These are phyloP conservation scores for Porodaedalea pini DNA, from an alignment of 1,284 basidiomycete genomes.

Conservation along the genomic window DNA sequence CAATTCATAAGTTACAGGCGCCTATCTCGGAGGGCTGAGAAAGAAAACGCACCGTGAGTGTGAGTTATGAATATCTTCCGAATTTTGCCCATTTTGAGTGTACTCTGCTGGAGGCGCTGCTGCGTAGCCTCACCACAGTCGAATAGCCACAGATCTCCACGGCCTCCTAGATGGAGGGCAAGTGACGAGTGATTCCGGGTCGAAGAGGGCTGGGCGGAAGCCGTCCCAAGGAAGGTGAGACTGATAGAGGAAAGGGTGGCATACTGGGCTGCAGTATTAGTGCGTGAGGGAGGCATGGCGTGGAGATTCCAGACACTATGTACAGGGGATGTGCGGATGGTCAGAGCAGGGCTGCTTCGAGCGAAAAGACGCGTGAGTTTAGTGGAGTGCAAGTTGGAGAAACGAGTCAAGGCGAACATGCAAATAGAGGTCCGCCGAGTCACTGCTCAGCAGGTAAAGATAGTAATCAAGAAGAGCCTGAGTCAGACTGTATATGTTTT, in stretches of 20 bases:
- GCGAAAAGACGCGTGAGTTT: constrained; percentile 10
- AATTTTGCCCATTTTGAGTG: constrained; percentile 75
- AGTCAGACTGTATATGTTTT: neutral
- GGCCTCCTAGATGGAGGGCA: constrained; percentile 51
- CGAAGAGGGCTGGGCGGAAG: constrained; percentile 71
- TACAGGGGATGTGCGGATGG: neutral
- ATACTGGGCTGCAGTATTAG: constrained; percentile 7
- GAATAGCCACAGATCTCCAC: constrained; percentile 74
- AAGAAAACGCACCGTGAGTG: constrained; percentile 65
- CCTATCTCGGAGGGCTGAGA: constrained; percentile 30
- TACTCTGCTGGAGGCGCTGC: constrained; percentile 69
- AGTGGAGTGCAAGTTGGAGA: neutral
- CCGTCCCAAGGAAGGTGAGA: constrained; percentile 74
- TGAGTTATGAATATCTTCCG: constrained; percentile 90
- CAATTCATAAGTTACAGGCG: constrained; percentile 38
- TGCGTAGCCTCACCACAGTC: constrained; percentile 93
- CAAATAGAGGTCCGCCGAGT: constrained; percentile 1
- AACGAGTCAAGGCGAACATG: constrained; percentile 13
- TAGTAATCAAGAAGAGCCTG: neutral
- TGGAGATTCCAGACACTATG: neutral
- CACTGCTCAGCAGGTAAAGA: neutral
- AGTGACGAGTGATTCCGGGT: constrained; percentile 73
- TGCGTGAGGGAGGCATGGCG: constrained; percentile 19
- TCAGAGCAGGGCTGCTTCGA: neutral
- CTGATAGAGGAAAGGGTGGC: constrained; percentile 40